Evolutionary conservation across 306 rosid species (phyloP).

Genomic region (Trichosanthes cucumerina): DNA sequence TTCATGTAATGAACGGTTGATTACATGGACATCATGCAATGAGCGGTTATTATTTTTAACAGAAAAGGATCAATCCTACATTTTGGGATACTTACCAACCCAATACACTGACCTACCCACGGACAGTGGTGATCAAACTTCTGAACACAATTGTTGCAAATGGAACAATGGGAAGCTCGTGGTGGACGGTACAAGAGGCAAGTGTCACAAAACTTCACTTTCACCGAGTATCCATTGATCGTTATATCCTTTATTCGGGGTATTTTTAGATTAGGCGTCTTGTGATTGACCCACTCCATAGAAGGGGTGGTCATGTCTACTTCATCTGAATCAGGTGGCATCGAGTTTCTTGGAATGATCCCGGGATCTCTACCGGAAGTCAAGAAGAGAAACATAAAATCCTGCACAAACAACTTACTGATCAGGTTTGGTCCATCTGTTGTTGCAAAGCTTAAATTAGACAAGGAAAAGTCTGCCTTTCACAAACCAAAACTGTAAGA

Average conservation of each 20-base stretch:
- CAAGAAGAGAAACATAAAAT: conserved; percentile 66
- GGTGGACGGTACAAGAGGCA: conserved; percentile 86
- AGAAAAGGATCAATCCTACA: background rate
- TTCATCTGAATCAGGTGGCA: conserved; percentile 51
- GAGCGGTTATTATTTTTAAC: background rate
- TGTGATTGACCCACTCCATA: conserved; percentile 54
- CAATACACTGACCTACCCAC: conserved; percentile 98
- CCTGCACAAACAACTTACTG: conserved; percentile 36
- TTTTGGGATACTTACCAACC: conserved; percentile 42
- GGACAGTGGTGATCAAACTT: conserved; percentile 98
- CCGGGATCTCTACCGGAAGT: conserved; percentile 94
- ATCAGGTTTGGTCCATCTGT: conserved; percentile 6
- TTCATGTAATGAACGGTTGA: background rate
- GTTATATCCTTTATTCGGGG: conserved; percentile 59
- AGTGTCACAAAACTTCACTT: conserved; percentile 86
- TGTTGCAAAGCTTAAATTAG: conserved; percentile 5
- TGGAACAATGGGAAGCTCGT: conserved; percentile 87
- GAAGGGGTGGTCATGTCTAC: conserved; percentile 25
- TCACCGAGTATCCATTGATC: conserved; percentile 59
- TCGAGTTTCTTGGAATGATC: conserved; percentile 64
- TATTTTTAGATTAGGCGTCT: conserved; percentile 33
- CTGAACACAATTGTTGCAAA: conserved; percentile 89
- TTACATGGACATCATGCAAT: background rate
- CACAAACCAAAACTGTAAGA: conserved; percentile 84
- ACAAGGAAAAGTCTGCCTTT: conserved; percentile 18